Percentiles rank a stretch among this genome's conserved stretches.
Evolutionary conservation across 2,329 filamentous ascomycete genomes (phyloP).

Genomic region (Arthrinium phaeospermum): DNA sequence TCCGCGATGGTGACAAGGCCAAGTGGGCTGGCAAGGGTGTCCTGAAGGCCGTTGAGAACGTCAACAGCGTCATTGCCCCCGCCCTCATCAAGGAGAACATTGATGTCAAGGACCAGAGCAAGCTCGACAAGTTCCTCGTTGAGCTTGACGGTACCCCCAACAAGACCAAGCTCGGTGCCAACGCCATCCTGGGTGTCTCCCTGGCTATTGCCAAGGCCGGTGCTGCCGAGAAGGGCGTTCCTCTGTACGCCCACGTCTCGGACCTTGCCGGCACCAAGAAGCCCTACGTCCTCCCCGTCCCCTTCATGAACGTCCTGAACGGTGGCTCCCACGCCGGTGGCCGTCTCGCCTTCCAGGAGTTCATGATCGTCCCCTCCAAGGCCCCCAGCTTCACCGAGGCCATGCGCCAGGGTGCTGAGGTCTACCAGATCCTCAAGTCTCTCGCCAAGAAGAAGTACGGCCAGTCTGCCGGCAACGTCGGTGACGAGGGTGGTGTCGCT

Average conservation of each 20-base stretch:
- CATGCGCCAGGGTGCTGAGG: slow-evolving; percentile 94
- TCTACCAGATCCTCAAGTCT: slow-evolving; percentile 97
- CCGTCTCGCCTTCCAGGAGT: slow-evolving; percentile 92
- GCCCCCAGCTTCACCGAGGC: slow-evolving; percentile 94
- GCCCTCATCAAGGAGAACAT: slow-evolving; percentile 82
- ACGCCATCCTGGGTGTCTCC: slow-evolving; percentile 85
- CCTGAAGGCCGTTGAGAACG: slow-evolving; percentile 83
- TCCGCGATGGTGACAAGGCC: slow-evolving; percentile 86
- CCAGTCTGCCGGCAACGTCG: slow-evolving; percentile 97
- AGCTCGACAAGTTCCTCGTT: slow-evolving; percentile 84
- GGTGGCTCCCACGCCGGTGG: slow-evolving; percentile 96
- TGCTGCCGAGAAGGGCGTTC: slow-evolving; percentile 86
- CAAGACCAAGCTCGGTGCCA: slow-evolving; percentile 88
- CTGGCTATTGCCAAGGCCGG: slow-evolving; percentile 87
- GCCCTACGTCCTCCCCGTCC: slow-evolving; percentile 87
- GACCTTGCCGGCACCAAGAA: slow-evolving; percentile 90
- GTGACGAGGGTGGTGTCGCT: slow-evolving; percentile 99
- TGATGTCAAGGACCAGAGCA: slow-evolving; percentile 86
- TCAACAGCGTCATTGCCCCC: slow-evolving; percentile 81
- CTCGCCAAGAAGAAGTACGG: slow-evolving; percentile 99
- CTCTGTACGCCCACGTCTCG: slow-evolving; percentile 87
- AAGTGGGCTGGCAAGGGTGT: slow-evolving; percentile 91
- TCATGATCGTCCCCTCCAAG: slow-evolving; percentile 89
- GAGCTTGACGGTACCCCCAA: slow-evolving; percentile 83
- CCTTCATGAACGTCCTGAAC: slow-evolving; percentile 94